A percentile compares a stretch with the other conserved stretches of the same genome.
phyloP scores from a whole-genome alignment of 768 basidiomycete genomes.

The Mycena epipterygia region DNA sequence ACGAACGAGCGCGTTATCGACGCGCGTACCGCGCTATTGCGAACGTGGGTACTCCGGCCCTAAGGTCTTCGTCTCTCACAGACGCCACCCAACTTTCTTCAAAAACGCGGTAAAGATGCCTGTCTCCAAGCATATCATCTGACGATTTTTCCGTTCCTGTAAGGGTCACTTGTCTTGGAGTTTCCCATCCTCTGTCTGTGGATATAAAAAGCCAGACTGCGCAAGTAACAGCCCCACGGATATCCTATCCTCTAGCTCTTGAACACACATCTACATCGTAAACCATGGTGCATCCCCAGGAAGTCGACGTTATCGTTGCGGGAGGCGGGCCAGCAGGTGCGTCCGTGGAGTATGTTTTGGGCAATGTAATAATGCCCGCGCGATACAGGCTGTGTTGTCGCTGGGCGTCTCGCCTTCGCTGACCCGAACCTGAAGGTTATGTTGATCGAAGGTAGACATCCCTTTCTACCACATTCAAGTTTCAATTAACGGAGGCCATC shows the following conservation, averaged over 20 bases:
- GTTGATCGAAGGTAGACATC: constrained; percentile 73
- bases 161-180: constrained; percentile 28
- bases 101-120: constrained; percentile 21
- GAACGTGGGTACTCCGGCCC: constrained; percentile 31
- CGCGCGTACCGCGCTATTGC: background rate
- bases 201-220: constrained; percentile 24
- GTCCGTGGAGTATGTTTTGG: no score
- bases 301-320: constrained; percentile 79
- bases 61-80: constrained; percentile 33
- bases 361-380: background rate
- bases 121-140: constrained; percentile 32
- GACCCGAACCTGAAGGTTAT: constrained; percentile 82
- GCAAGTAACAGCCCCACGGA: constrained; percentile 10
- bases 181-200: constrained; percentile 26
- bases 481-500: background rate
- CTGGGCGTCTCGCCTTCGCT: constrained; percentile 77
- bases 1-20: background rate
- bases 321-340: constrained; percentile 78
- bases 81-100: constrained; percentile 14
- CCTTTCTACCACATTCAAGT: background rate
- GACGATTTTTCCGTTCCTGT: constrained; percentile 20
- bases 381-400: constrained; percentile 69
- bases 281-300: constrained; percentile 69
- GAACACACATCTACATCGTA: background rate
- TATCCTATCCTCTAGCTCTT: constrained; percentile 13